Conservation (phyloP, 192 early-diverging fungal species). For the Rhizoclosmatium sp. region DNA sequence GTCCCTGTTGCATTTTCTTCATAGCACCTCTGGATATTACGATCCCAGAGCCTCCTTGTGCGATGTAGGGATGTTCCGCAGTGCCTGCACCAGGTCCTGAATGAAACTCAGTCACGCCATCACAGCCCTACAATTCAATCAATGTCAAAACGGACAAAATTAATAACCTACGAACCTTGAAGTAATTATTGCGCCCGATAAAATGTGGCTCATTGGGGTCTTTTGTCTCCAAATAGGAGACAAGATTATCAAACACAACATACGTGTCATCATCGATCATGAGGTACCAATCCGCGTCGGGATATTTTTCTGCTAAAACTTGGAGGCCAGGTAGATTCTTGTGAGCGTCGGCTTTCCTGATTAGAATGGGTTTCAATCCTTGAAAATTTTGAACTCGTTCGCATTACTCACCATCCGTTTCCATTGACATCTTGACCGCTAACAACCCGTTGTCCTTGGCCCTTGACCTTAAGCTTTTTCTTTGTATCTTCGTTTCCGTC, state of each 20-base stretch:
- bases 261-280: constrained; percentile 75
- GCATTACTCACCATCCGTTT: too few relatives aligned
- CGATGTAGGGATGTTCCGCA: constrained; percentile 44
- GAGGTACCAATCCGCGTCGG: constrained; percentile 66
- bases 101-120: constrained; percentile 54
- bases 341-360: constrained; percentile 12
- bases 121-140: constrained; percentile 52
- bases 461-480: background rate
- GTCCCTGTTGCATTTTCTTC: constrained; percentile 37
- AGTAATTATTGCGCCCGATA: constrained; percentile 59
- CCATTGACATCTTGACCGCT: background rate
- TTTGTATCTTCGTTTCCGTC: background rate
- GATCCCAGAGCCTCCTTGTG: constrained; percentile 62
- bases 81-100: constrained; percentile 32
- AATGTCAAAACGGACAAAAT: background rate
- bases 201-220: constrained; percentile 52
- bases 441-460: background rate
- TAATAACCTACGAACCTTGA: constrained; percentile 30
- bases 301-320: constrained; percentile 50
- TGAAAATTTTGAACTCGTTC: too few relatives aligned
- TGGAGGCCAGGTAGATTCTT: constrained; percentile 66
- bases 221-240: constrained; percentile 34
- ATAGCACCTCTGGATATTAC: constrained; percentile 59
- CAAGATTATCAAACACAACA: constrained; percentile 60
- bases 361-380: too few relatives aligned